Base-by-base conservation (phyloP, 768 basidiomycete species). In the Amanita phalloides region DNA sequence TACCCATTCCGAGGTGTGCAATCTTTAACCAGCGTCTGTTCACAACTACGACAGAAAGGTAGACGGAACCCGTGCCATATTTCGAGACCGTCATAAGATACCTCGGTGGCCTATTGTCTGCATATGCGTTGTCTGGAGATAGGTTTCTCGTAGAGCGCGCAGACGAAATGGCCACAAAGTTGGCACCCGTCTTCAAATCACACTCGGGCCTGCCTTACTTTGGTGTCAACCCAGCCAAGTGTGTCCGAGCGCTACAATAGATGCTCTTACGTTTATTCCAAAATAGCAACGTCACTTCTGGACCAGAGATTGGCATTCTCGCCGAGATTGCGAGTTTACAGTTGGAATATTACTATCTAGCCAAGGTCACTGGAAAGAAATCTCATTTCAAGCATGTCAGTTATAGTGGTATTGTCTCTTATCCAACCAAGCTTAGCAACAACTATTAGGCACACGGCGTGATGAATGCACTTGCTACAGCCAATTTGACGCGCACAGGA, bases 1-100 rank as follows among this genome's bases (percentile, higher is more conserved):
- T 52, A 64, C 67, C 11, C 61, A 76, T 10, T 61, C 72, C 5
- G 48, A 67, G 41, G 80, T 79, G 60, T 41, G 68, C 45, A 2
- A 10, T 25, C 7, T 25, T 4, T 17, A 14, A n/a, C 6, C 17
- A 49, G 23, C 4, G 26, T 26, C 21, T 41, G 21, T 38, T 23
- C 10, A 35, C 17, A 28, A 25, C 21, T 41, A n/a, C 33, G 28
- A 39, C 4, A 8, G 30, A 35, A 21, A 6, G 36, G 4, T 38
- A 66, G 70, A 48, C 45, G 52, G 57, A 64, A 57, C 65, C 63
- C 56, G 69, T 62, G 0, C 82, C 82, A 1, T 86, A 82, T 62
- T 90, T 89, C 54, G 88, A 94, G 69, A 94, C 90, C 0, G 79
- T 86, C 38, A 96, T 96, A 54, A 81, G 93, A 30, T 87, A 94